phyloP scores from a whole-genome alignment of 2,329 filamentous ascomycete species.

The Fusarium fracticaudum region DNA sequence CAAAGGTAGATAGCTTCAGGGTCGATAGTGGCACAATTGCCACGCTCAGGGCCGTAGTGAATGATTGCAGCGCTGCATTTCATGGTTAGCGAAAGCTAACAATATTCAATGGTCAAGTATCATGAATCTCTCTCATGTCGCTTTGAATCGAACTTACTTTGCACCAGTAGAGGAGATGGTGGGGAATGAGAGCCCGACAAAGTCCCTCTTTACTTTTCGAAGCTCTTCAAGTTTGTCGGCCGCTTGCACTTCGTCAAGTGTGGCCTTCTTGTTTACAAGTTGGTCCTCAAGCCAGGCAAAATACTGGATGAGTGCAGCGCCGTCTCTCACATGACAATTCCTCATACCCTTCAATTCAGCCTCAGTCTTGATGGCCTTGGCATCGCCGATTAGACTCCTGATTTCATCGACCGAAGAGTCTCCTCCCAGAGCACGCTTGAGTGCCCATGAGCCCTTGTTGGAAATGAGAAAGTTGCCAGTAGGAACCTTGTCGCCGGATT shows the following conservation, averaged over 20 bases:
- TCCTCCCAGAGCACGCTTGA: constrained; percentile 86
- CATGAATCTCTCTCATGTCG: background rate
- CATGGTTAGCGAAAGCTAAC: background rate
- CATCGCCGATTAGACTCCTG: constrained; percentile 86
- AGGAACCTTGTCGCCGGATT: constrained; percentile 43
- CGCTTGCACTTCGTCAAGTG: constrained; percentile 87
- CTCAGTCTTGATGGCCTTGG: constrained; percentile 95
- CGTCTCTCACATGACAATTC: constrained; percentile 91
- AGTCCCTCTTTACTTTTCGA: constrained; percentile 74
- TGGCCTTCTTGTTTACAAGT: constrained; percentile 75
- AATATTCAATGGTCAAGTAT: background rate
- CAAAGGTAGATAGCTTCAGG: constrained; percentile 90
- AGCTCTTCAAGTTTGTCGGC: constrained; percentile 88
- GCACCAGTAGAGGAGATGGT: constrained; percentile 96
- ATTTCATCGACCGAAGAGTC: constrained; percentile 86
- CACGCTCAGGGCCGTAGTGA: constrained; percentile 90
- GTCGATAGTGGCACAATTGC: constrained; percentile 84
- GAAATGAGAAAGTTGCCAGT: constrained; percentile 82
- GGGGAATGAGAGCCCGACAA: constrained; percentile 90
- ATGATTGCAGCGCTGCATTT: constrained; percentile 84
- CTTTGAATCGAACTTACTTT: constrained; percentile 58
- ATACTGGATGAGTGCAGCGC: constrained; percentile 88
- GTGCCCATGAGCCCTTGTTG: constrained; percentile 90
- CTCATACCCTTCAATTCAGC: constrained; percentile 92
- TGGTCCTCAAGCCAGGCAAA: constrained; percentile 98